Percentiles rank a stretch among this genome's conserved stretches.
Evolutionary conservation across 257 asterid genomes (phyloP).

Genomic region (Phtheirospermum japonicum): DNA sequence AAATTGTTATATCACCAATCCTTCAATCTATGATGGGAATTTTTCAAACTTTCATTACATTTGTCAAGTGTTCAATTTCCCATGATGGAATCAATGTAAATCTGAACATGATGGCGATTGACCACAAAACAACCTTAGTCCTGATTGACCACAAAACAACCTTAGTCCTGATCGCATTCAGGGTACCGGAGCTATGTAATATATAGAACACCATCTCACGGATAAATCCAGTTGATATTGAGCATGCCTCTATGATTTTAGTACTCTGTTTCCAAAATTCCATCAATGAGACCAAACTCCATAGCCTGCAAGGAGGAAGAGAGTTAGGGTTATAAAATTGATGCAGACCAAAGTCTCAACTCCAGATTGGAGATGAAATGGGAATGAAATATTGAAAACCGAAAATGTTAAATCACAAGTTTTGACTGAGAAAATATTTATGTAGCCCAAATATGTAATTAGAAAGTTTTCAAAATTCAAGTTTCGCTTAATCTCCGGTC

Average conservation of each 20-base stretch:
- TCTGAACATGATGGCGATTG: not conserved
- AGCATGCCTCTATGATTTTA: conserved; percentile 27
- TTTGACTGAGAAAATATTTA: too few species aligned
- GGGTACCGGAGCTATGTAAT: not conserved
- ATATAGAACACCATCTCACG: not conserved
- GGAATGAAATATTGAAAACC: not conserved
- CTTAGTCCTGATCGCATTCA: conserved; percentile 2
- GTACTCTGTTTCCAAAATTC: conserved; percentile 81
- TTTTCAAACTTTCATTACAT: too few species aligned
- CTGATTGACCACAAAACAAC: not conserved
- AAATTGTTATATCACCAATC: not conserved
- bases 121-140: too few species aligned
- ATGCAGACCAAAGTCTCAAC: not conserved
- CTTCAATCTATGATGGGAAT: not conserved
- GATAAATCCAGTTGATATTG: conserved; percentile 1
- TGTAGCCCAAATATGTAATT: not conserved
- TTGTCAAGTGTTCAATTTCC: conserved; percentile 6
- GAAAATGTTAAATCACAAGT: not conserved
- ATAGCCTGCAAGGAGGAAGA: conserved; percentile 57
- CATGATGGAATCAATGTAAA: conserved; percentile 15
- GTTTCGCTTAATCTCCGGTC: too few species aligned
- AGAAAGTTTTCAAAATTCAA: too few species aligned
- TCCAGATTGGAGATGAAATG: not conserved
- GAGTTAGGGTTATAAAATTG: conserved; percentile 1
- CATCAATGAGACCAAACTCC: conserved; percentile 95